Evolutionary conservation across 1,284 basidiomycete species (phyloP), one percentile per base, ranked within the genome.

Genomic region (Limonomyces culmigenus): DNA sequence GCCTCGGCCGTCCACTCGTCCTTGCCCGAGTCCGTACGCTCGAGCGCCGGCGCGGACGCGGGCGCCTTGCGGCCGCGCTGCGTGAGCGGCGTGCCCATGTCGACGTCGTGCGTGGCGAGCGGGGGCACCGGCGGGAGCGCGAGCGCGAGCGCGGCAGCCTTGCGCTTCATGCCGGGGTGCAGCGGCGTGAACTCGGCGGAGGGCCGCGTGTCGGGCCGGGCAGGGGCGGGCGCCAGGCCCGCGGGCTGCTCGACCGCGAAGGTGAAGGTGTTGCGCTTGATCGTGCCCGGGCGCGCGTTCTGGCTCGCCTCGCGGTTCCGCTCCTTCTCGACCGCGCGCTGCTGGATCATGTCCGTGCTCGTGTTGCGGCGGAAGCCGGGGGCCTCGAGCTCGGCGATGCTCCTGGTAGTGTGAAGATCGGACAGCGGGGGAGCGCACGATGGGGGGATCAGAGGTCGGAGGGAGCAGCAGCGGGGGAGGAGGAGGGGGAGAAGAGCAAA

Each of bases 201-300:
- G 4, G 74, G 74, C 50, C 70, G 70, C 31, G 72, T 57, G 51
- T 76, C 71, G 5, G 76, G 74, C 51, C 75, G 77, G 46, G 67
- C 63, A 17, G 62, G 57, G 30, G 59, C 52, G n/a, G 54, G 50
- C 15, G 30, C 8, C 10, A 15, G 8, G 12, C 67, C 60, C 16
- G 59, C 49, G 29, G 74, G 74, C 41, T 74, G 71, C 53, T 85
- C 80, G 45, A 84, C 63, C 46, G 73, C 74, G 52, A 86, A 85
- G 2, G 80, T 84, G 56, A 84, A 84, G 45, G 84, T 79, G 77
- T 84, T 84, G 33, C 79, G 71, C 45, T 79, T 77, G 54, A 84
- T 77, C 33, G 67, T 74, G 18, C 75, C 77, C 6, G 72, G 70
- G 41, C 60, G 58, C 21, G 67, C 62, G 43, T 72, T 66, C 46